These are phyloP conservation scores for Microbotryum intermedium DNA, from an alignment of 1,284 basidiomycete genomes.

Conservation along the genomic window DNA sequence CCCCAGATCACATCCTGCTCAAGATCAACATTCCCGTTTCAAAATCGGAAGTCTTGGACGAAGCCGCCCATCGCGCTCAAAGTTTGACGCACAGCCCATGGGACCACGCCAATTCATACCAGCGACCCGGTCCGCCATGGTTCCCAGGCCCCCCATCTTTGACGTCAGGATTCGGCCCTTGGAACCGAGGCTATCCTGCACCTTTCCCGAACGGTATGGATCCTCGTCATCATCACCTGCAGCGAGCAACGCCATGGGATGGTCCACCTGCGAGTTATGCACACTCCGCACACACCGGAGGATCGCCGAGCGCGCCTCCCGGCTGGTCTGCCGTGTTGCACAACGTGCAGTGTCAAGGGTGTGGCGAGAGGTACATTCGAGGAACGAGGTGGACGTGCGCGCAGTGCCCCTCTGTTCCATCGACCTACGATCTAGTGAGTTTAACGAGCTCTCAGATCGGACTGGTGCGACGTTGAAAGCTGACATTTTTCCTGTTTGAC, in stretches of 20 bases:
- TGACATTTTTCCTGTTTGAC: not conserved
- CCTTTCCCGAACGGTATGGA: too few relatives aligned
- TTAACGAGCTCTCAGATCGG: not conserved
- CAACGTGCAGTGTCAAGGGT: not conserved
- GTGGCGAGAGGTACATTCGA: not conserved
- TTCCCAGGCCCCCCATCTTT: not conserved
- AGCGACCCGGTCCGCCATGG: too few relatives aligned
- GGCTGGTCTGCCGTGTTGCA: not conserved
- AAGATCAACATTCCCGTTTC: slow-evolving; percentile 6
- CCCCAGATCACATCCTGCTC: slow-evolving; percentile 15
- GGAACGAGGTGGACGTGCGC: slow-evolving; percentile 6
- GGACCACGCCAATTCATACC: not conserved
- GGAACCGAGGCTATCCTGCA: too few relatives aligned
- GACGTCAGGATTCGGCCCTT: not conserved
- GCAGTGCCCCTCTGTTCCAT: not conserved
- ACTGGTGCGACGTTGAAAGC: not conserved
- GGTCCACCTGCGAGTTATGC: not conserved
- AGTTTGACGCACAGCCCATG: not conserved
- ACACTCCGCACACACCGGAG: not conserved
- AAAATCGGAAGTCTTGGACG: not conserved
- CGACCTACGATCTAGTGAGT: slow-evolving; percentile 3
- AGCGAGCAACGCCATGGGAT: too few relatives aligned
- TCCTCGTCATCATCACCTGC: too few relatives aligned
- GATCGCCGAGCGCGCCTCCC: not conserved
- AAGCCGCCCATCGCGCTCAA: not conserved